Conservation (phyloP, 352 stramenopile genomes). For the Phytophthora constricta region DNA sequence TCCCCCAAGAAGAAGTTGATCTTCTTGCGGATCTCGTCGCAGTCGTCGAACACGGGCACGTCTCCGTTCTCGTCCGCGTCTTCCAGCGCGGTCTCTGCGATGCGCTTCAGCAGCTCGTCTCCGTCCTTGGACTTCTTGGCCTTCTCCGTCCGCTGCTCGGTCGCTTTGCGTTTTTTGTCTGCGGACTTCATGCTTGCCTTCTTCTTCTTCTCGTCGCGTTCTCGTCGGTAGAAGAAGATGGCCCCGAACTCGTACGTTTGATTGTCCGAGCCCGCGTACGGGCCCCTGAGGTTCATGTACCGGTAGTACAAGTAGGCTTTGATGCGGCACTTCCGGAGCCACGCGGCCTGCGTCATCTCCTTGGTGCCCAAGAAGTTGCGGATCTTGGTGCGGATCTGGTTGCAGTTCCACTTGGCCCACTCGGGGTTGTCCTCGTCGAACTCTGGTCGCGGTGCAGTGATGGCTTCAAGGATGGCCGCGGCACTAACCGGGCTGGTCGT, state of each 20-base stretch:
- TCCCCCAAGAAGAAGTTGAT: conserved; percentile 46
- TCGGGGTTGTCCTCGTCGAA: conserved; percentile 31
- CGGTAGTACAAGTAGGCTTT: conserved; percentile 60
- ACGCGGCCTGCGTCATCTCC: conserved; percentile 59
- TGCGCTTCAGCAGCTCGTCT: conserved; percentile 41
- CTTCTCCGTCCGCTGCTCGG: conserved; percentile 24
- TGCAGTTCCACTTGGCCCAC: conserved; percentile 46
- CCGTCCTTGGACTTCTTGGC: conserved; percentile 29
- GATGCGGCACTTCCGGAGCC: conserved; percentile 42
- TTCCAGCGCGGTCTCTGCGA: conserved; percentile 42
- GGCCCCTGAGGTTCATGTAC: conserved; percentile 64
- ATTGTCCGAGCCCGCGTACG: conserved; percentile 48
- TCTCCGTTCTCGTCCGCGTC: conserved; percentile 34
- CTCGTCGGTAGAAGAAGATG: conserved; percentile 52
- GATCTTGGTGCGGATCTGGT: conserved; percentile 56
- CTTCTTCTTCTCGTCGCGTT: conserved; percentile 34
- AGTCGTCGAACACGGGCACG: conserved; percentile 63
- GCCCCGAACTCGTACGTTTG: conserved; percentile 44
- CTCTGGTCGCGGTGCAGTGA: not conserved
- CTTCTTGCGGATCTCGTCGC: conserved; percentile 60
- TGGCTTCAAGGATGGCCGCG: not conserved
- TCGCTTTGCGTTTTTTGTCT: conserved; percentile 33
- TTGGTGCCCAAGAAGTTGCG: conserved; percentile 56
- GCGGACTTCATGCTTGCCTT: conserved; percentile 13
- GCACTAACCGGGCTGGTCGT: not conserved